Evolutionary conservation across 2,329 filamentous ascomycete genomes (phyloP), one percentile per base, ranked within the genome.

Genomic region (Sporothrix protearum): DNA sequence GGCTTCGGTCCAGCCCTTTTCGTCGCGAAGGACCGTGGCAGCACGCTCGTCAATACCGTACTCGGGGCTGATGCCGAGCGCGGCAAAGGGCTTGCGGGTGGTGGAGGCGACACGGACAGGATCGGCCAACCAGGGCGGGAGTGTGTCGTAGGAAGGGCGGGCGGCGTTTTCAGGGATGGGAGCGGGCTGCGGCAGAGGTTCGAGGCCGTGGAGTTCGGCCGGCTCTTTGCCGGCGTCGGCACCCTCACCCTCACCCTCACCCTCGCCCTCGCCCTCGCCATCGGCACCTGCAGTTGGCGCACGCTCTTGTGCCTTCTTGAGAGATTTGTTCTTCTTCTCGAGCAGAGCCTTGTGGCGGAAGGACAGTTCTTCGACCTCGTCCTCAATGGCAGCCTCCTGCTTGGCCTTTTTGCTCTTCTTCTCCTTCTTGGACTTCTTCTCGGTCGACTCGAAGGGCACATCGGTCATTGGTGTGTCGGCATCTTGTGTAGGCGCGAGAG

Each of bases 101-200:
- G 88, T 85, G 9, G 88, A 84, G 0, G 89, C 85, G 3, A 94
- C 88, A 33, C 87, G 85, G n/a, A 91, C 86, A 0, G 94, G 94
- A 14, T 89, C 86, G 5, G 91, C 88, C 14, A 97, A 84, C 95
- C 95, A 98, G 2, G 84, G 76, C 0, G 95, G 95, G 2, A 97
- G 83, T 0, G 92, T 91, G 39, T 93, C 90, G 79, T 93, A 94
- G n/a, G 86, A 86, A 1, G 91, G 88, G 69, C 86, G 85, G 68
- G 87, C 85, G 0, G 83, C 82, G 39, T 86, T 81, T 61, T 89
- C 85, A 0, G 85, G 82, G 0, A 88, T 84, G 0, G 87, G 87
- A 42, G 87, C 86, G 14, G 92, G 94, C 76, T 97, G 94, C 8
- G 94, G 94, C 25, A 97, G 83, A 7, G 93, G 94, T 71, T 91